These are phyloP conservation scores for Suillus paluster DNA, from an alignment of 768 basidiomycete genomes.

Conservation along the genomic window DNA sequence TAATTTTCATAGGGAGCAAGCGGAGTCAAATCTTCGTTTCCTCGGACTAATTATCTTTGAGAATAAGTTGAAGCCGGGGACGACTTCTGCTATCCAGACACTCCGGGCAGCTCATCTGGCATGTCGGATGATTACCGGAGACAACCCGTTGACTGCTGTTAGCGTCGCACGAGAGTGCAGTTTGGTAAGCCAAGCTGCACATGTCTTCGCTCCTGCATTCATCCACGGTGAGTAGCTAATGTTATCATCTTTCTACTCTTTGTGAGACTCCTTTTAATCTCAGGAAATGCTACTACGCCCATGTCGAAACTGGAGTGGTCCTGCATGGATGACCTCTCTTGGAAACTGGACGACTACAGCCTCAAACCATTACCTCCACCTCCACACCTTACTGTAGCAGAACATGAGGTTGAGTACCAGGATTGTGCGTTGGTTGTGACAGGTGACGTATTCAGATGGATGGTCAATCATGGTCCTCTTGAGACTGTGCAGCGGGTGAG, in stretches of 20 bases:
- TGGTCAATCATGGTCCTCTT: slow-evolving; percentile 91
- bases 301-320: slow-evolving; percentile 83
- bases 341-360: slow-evolving; percentile 88
- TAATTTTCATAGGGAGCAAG: slow-evolving; percentile 75
- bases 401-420: slow-evolving; percentile 72
- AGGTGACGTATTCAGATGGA: slow-evolving; percentile 97
- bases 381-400: slow-evolving; percentile 70
- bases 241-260: neutral
- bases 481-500: slow-evolving; percentile 93
- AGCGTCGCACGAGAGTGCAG: slow-evolving; percentile 95
- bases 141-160: slow-evolving; percentile 95
- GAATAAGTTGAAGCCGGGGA: slow-evolving; percentile 94
- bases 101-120: slow-evolving; percentile 89
- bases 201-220: slow-evolving; percentile 88
- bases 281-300: slow-evolving; percentile 58
- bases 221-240: slow-evolving; percentile 55
- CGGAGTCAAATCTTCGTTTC: slow-evolving; percentile 88
- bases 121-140: slow-evolving; percentile 98
- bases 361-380: slow-evolving; percentile 79
- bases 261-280: slow-evolving; percentile 10
- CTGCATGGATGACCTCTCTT: slow-evolving; percentile 84
- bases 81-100: slow-evolving; percentile 86
- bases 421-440: slow-evolving; percentile 93
- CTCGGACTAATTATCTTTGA: slow-evolving; percentile 97
- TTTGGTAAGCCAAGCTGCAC: slow-evolving; percentile 84